Conservation (phyloP, 192 early-diverging fungal genomes). For the Tieghemiomyces parasiticus region DNA sequence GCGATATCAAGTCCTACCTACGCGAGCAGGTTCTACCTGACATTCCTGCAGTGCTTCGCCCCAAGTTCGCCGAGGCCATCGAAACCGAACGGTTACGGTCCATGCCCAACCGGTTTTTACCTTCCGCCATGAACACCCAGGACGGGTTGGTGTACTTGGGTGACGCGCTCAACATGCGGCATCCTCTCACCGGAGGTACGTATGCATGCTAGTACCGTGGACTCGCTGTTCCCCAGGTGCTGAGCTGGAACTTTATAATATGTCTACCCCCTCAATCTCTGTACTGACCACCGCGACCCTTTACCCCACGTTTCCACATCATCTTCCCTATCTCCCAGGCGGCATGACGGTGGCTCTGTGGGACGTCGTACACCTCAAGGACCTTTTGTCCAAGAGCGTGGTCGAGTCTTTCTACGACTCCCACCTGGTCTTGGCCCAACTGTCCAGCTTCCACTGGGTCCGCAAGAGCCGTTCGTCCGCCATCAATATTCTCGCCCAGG, state of each 20-base stretch:
- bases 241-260: too few species aligned
- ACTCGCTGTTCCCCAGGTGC: too few species aligned
- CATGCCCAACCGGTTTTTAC: slow-evolving; percentile 87
- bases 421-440: slow-evolving; percentile 27
- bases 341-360: slow-evolving; percentile 96
- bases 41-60: slow-evolving; percentile 45
- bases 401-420: slow-evolving; percentile 32
- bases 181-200: slow-evolving; percentile 81
- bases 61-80: slow-evolving; percentile 43
- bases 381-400: slow-evolving; percentile 33
- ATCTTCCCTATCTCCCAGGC: too few species aligned
- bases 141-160: slow-evolving; percentile 74
- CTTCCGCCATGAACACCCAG: slow-evolving; percentile 55
- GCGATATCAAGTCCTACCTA: slow-evolving; percentile 38
- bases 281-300: too few species aligned
- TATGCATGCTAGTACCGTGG: too few species aligned
- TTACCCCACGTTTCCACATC: too few species aligned
- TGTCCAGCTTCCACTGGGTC: slow-evolving; percentile 60
- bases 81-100: slow-evolving; percentile 57
- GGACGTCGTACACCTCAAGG: slow-evolving; percentile 65
- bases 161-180: slow-evolving; percentile 93
- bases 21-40: slow-evolving; percentile 43
- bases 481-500: slow-evolving; percentile 86
- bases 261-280: too few species aligned
- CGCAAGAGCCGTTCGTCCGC: slow-evolving; percentile 49